Evolutionary conservation across 2,329 filamentous ascomycete species (phyloP).

Genomic region (Epichloe glyceriae): DNA sequence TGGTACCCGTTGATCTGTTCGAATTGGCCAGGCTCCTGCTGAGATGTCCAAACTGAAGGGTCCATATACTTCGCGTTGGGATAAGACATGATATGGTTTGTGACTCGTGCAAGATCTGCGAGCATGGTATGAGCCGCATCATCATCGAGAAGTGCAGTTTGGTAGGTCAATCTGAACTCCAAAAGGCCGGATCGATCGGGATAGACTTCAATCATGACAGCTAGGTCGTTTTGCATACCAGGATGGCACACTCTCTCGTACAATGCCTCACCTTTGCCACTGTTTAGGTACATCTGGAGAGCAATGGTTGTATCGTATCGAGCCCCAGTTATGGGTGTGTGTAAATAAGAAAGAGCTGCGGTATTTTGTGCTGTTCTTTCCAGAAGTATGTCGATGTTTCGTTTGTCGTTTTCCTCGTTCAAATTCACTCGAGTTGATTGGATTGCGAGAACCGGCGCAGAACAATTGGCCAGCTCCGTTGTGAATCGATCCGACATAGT

Average conservation of each 20-base stretch:
- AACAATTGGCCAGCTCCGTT: not conserved
- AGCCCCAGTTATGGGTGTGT: not conserved
- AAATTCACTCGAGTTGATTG: not conserved
- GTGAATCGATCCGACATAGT: slow-evolving; percentile 17
- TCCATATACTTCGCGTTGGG: not conserved
- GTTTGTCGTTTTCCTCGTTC: too few relatives aligned
- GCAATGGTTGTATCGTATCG: slow-evolving; percentile 23
- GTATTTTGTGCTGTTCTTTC: not conserved
- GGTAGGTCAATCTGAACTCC: not conserved
- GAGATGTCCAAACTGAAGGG: not conserved
- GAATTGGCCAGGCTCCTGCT: not conserved
- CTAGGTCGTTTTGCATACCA: not conserved
- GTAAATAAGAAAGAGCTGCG: not conserved
- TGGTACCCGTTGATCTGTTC: not conserved
- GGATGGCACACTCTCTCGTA: not conserved
- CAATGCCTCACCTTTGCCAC: not conserved
- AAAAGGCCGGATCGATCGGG: not conserved
- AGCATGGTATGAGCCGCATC: not conserved
- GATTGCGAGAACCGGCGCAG: not conserved
- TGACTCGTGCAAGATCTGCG: not conserved
- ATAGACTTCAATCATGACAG: not conserved
- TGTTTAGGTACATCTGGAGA: slow-evolving; percentile 17
- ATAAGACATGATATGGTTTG: not conserved
- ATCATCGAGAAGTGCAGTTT: not conserved
- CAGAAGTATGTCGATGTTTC: not conserved